Evolutionary conservation across 352 stramenopile genomes (phyloP), one percentile per base, ranked within the genome.

Genomic region (Globisporangium perplexum): DNA sequence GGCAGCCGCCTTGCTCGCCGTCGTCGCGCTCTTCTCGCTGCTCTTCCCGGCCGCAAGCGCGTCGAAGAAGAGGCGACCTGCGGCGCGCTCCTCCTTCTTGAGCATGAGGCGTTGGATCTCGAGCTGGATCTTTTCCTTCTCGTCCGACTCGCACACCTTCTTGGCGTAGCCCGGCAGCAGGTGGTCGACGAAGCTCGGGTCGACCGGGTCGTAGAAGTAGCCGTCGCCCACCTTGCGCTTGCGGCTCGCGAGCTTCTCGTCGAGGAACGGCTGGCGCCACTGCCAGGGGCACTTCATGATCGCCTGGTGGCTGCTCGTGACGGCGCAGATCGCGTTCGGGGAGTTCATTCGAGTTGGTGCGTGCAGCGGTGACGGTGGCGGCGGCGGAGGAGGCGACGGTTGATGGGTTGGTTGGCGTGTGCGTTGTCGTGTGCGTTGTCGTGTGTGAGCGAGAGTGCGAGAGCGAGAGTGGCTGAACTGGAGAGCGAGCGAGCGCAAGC

Each of bases 231-330:
- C 74, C 62, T 90, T 89, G 65, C 83, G 83, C 69, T 93, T 93
- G 63, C 82, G 78, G 60, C 74, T 88, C 47, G 83, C 81, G 50
- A 68, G 83, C 57, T 86, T 87, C 57, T 90, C 83, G 50, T 91
- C 83, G 49, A 93, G 63, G 63, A 93, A 93, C 14, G 83, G 80
- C 59, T 88, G 71, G 30, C 83, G 83, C 83, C 83, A 93, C 53
- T 93, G 83, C 83, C 83, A 93, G 24, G 83, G 83, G 46, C 83
- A 93, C 66, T 93, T 93, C 72, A 93, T 86, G 63, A 93, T 91
- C 42, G 83, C 78, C 60, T 90, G 77, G 68, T 92, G 81, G 48
- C 64, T 84, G 38, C 65, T 79, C 59, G 72, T 73, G 41, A 46
- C 41, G 22, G 41, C 28, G 64, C 48, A 64, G 55, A 76, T 39